Conservation (phyloP, 2,329 filamentous ascomycete species). For the Rutstroemia sp. region DNA sequence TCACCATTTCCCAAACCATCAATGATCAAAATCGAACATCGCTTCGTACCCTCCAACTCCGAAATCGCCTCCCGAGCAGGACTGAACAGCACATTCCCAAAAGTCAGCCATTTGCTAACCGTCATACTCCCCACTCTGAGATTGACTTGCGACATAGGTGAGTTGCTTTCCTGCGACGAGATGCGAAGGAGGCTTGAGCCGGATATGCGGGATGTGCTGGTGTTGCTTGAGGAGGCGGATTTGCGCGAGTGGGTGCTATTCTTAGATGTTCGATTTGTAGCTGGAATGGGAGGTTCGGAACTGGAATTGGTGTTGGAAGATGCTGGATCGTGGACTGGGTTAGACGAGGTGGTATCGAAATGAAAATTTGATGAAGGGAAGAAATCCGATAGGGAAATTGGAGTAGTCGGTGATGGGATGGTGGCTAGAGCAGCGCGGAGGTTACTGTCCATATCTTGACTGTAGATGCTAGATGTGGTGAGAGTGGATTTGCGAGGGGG, state of each 20-base stretch:
- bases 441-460: conserved; percentile 46
- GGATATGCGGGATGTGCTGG: conserved; percentile 15
- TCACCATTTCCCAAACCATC: conserved; percentile 71
- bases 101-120: conserved; percentile 81
- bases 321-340: too few species aligned
- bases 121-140: conserved; percentile 74
- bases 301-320: too few species aligned
- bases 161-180: conserved; percentile 42
- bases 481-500: conserved; percentile 4
- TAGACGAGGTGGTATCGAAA: too few species aligned
- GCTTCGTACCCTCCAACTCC: conserved; percentile 44
- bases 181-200: conserved; percentile 16
- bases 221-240: conserved; percentile 17
- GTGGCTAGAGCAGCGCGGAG: conserved; percentile 41
- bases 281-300: too few species aligned
- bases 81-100: conserved; percentile 76
- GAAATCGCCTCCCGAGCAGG: conserved; percentile 66
- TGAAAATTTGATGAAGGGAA: conserved; percentile 13
- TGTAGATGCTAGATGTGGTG: conserved; percentile 44
- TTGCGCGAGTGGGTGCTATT: conserved; percentile 10
- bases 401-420: conserved; percentile 36
- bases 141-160: conserved; percentile 63
- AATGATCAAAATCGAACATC: conserved; percentile 63
- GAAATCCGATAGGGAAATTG: conserved; percentile 38
- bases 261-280: too few species aligned